These are phyloP conservation scores for Penicillium silybi DNA, from an alignment of 495 filamentous ascomycete species.

Conservation along the genomic window DNA sequence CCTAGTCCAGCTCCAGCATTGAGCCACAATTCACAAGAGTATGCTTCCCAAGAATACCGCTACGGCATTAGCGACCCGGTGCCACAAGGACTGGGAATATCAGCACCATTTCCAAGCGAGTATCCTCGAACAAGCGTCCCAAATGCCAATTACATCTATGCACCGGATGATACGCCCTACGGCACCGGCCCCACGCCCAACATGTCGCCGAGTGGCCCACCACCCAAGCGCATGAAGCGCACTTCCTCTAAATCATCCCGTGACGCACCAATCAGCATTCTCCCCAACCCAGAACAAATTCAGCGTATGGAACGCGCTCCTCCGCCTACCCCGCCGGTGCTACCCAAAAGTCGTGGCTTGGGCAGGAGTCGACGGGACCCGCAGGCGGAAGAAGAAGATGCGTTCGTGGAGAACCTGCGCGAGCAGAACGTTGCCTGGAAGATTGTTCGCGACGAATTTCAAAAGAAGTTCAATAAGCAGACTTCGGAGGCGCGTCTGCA, in stretches of 20 bases:
- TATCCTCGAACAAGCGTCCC: conserved; percentile 26
- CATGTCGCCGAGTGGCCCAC: conserved; percentile 23
- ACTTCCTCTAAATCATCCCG: conserved; percentile 23
- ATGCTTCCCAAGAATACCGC: conserved; percentile 26
- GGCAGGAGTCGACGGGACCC: conserved; percentile 42
- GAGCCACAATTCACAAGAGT: conserved; percentile 37
- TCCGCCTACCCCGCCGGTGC: conserved; percentile 20
- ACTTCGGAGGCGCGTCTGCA: conserved; percentile 67
- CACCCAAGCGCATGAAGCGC: conserved; percentile 29
- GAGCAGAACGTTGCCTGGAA: conserved; percentile 68
- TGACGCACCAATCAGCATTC: conserved; percentile 32
- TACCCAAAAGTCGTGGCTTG: conserved; percentile 36
- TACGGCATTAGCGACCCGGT: conserved; percentile 29
- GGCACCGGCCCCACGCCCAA: conserved; percentile 17
- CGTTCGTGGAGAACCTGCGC: conserved; percentile 63
- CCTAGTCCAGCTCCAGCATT: conserved; percentile 39
- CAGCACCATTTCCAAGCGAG: conserved; percentile 32
- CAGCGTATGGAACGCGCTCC: conserved; percentile 35
- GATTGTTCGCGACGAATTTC: conserved; percentile 60
- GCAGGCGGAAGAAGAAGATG: conserved; percentile 60
- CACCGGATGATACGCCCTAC: conserved; percentile 19
- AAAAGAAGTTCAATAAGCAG: conserved; percentile 57
- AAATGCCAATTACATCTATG: conserved; percentile 22
- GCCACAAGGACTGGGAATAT: conserved; percentile 40
- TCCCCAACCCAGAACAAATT: conserved; percentile 38